Conservation (phyloP, 345 rosid species). For the Raphanus raphanistrum region DNA sequence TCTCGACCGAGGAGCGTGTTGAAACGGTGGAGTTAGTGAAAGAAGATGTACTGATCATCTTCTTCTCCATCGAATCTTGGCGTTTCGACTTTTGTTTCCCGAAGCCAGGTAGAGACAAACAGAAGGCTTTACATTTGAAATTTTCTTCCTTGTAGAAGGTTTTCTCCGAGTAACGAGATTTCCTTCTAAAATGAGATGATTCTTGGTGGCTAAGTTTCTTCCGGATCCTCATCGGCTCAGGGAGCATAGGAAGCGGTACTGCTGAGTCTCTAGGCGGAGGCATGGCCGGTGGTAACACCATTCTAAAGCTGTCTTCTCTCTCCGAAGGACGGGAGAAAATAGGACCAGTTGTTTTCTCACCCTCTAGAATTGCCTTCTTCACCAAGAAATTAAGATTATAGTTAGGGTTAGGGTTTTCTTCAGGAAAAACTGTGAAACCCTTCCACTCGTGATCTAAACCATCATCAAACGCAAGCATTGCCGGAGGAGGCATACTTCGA, state of each 20-base stretch:
- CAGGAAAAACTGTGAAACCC: constrained; percentile 27
- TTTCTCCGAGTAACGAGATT: background rate
- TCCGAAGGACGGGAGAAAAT: constrained; percentile 23
- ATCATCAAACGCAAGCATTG: constrained; percentile 35
- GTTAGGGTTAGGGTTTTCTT: constrained; percentile 16
- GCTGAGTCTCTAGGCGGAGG: constrained; percentile 37
- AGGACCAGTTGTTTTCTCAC: constrained; percentile 16
- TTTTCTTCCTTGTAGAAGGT: constrained; percentile 38
- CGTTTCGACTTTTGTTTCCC: constrained; percentile 54
- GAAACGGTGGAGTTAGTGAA: constrained; percentile 45
- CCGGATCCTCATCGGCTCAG: constrained; percentile 27
- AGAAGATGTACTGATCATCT: constrained; percentile 36
- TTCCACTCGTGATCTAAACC: constrained; percentile 32
- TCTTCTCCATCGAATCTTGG: constrained; percentile 35
- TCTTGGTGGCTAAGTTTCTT: constrained; percentile 48
- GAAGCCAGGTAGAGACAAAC: constrained; percentile 73
- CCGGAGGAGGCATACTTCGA: constrained; percentile 33
- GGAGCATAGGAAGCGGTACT: constrained; percentile 40
- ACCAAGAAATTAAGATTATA: constrained; percentile 28
- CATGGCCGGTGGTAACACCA: constrained; percentile 47
- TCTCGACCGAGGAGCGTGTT: constrained; percentile 70
- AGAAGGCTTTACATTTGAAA: constrained; percentile 71
- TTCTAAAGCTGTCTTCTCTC: constrained; percentile 44
- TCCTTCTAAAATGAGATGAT: background rate
- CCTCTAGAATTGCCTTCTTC: constrained; percentile 23